Conservation (phyloP, 768 basidiomycete species). For the Mycena vulgaris region DNA sequence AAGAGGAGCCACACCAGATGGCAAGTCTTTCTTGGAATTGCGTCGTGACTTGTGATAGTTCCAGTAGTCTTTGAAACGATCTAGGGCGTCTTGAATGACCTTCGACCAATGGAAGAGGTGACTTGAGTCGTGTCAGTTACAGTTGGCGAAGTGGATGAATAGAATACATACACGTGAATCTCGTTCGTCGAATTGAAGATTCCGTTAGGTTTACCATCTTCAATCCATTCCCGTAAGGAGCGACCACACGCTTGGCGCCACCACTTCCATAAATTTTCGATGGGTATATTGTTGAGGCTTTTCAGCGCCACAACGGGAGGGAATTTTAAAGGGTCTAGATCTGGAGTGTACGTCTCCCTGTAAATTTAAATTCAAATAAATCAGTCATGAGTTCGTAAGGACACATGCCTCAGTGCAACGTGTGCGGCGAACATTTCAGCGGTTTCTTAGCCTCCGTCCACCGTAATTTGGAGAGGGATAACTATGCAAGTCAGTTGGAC, state of each 20-base stretch:
- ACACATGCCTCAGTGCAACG: background rate
- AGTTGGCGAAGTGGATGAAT: background rate
- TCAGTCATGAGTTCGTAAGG: conserved; percentile 8
- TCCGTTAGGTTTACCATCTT: conserved; percentile 11
- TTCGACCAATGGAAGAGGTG: conserved; percentile 42
- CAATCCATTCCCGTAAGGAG: conserved; percentile 14
- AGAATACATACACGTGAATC: conserved; percentile 8
- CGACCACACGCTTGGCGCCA: conserved; percentile 30
- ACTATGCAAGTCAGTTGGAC: background rate
- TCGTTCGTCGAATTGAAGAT: background rate
- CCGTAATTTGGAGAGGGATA: background rate
- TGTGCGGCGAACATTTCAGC: conserved; percentile 5
- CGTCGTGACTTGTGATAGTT: conserved; percentile 36
- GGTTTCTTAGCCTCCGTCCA: conserved; percentile 7
- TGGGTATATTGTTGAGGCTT: conserved; percentile 42
- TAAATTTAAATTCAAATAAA: background rate
- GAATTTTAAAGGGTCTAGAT: conserved; percentile 34
- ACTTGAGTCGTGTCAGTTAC: conserved; percentile 6
- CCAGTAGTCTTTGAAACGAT: conserved; percentile 41
- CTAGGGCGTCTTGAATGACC: conserved; percentile 39
- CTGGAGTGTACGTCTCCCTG: conserved; percentile 28
- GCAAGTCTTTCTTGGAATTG: conserved; percentile 17
- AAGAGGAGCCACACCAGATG: conserved; percentile 10
- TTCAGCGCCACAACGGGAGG: conserved; percentile 36
- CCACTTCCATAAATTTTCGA: conserved; percentile 45